Evolutionary conservation across 306 rosid genomes (phyloP), one percentile per base, ranked within the genome.

Genomic region (Castanea sativa): DNA sequence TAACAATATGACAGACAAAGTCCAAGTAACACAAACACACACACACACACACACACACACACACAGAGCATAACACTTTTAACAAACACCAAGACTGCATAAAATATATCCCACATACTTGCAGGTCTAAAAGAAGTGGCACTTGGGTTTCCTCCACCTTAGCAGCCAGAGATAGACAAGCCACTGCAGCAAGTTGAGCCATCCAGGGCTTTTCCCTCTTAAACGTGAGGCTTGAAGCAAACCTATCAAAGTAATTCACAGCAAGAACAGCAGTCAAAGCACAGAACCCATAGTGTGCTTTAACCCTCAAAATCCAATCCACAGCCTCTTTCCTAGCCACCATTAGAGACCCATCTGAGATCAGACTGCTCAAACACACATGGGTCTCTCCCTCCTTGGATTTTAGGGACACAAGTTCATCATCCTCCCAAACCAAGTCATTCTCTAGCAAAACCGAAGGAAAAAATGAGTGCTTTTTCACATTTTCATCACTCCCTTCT

Each of bases 231-330:
- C 90, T 88, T 2, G 89, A 79, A 83, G 85, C 69, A 85, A 92
- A 95, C 70, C 99, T 82, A 88, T 95, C 99, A 45, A 88, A 95
- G 93, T 90, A 95, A 91, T 91, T 92, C n/a, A 92, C 91, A 16
- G 97, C 98, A 21, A 92, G 89, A 76, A 90, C 89, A 72, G 79
- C 71, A 29, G 98, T 95, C 88, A 92, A 87, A 86, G 86, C 84
- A 60, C 91, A 86, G 83, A 95, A 92, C n/a, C 89, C 89, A 83
- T 76, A 84, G 76, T 82, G 88, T 2, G 89, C 82, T 52, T 77
- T 89, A 6, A 87, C 96, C 72, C 78, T 86, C 5, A 88, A 82
- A 87, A 95, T 77, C 99, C 99, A 95, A 35, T 57, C 78, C n/a
- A 92, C 87, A 32, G 92, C 90, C 64, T 90, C 91, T 58, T 78